These are phyloP conservation scores for Cucumis cinereus DNA, from an alignment of 306 rosid genomes.

Conservation along the genomic window DNA sequence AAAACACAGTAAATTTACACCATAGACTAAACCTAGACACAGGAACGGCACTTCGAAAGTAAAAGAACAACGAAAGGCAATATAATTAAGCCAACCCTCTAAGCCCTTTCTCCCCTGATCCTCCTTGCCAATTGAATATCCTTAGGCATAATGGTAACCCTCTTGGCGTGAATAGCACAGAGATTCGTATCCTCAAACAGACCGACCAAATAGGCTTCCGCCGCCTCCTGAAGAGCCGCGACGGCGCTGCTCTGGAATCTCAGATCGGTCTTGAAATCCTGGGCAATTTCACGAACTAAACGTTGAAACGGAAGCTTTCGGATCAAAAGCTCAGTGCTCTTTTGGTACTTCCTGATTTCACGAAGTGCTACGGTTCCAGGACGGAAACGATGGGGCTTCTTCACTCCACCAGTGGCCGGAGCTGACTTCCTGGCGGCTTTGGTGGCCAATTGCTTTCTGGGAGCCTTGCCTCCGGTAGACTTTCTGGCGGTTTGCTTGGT, in stretches of 20 bases:
- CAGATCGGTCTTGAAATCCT: conserved; percentile 12
- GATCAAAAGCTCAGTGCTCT: conserved; percentile 8
- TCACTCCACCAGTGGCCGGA: conserved; percentile 13
- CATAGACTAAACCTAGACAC: background rate
- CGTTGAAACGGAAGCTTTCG: conserved; percentile 9
- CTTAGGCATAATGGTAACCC: conserved; percentile 8
- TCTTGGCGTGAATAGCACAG: conserved; percentile 11
- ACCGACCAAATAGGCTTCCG: conserved; percentile 7
- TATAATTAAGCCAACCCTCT: background rate
- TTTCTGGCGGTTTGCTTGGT: conserved; percentile 15
- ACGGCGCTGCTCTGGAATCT: conserved; percentile 13
- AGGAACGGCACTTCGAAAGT: too few relatives aligned
- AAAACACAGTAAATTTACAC: background rate
- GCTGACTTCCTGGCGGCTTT: conserved; percentile 10
- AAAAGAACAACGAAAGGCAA: background rate
- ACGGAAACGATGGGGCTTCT: conserved; percentile 10
- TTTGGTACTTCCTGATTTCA: conserved; percentile 10
- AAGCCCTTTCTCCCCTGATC: conserved; percentile 10
- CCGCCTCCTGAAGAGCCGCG: conserved; percentile 8
- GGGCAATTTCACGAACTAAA: conserved; percentile 9
- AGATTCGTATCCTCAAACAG: conserved; percentile 11
- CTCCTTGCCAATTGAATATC: conserved; percentile 11
- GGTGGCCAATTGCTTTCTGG: conserved; percentile 10
- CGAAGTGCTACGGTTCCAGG: conserved; percentile 13
- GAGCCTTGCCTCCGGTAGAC: conserved; percentile 12